phyloP scores from a whole-genome alignment of 768 basidiomycete genomes.

The Auricularia cornea region DNA sequence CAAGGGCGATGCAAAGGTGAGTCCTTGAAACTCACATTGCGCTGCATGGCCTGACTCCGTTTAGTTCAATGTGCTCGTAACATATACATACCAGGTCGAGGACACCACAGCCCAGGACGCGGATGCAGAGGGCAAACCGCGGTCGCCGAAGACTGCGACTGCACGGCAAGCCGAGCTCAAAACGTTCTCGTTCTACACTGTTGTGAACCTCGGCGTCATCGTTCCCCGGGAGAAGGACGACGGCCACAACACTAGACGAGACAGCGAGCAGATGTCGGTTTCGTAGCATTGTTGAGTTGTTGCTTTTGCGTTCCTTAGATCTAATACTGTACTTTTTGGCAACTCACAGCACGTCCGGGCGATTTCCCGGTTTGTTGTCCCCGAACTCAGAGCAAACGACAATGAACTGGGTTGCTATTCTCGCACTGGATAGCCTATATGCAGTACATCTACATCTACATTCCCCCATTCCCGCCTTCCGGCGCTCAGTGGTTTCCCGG shows the following conservation, averaged over 20 bases:
- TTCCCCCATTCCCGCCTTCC: too few relatives aligned
- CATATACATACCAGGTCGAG: conserved; percentile 90
- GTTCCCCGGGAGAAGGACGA: conserved; percentile 29
- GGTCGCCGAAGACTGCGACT: conserved; percentile 33
- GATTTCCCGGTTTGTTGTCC: too few relatives aligned
- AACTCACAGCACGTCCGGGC: too few relatives aligned
- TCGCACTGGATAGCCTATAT: conserved; percentile 2
- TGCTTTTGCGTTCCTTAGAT: neutral
- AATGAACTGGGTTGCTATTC: too few relatives aligned
- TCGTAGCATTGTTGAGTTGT: neutral
- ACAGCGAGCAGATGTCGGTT: neutral
- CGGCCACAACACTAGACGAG: neutral
- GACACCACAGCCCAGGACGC: conserved; percentile 60
- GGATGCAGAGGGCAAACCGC: conserved; percentile 32
- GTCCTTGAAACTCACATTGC: conserved; percentile 17
- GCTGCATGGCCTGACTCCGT: neutral
- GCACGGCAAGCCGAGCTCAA: conserved; percentile 52
- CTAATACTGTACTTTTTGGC: too few relatives aligned
- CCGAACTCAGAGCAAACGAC: too few relatives aligned
- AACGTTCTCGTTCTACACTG: conserved; percentile 84
- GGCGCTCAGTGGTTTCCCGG: too few relatives aligned
- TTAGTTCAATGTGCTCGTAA: conserved; percentile 90
- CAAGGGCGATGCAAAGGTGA: conserved; percentile 67
- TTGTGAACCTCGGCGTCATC: conserved; percentile 70
- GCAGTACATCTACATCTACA: neutral